phyloP scores from a whole-genome alignment of 2,329 filamentous ascomycete species.

The Fusarium sarcochroum region DNA sequence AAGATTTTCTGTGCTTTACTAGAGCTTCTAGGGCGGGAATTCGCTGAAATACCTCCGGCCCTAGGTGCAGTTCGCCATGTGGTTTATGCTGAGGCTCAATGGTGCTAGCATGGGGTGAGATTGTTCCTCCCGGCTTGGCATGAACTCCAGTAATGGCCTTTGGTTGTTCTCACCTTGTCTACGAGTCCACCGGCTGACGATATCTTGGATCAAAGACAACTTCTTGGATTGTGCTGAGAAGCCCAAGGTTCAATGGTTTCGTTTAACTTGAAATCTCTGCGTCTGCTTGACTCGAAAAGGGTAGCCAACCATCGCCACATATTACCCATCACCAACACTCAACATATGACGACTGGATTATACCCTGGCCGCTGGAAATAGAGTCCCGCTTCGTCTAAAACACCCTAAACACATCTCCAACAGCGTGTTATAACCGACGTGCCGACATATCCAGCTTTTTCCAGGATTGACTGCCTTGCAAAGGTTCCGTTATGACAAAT shows the following conservation, averaged over 20 bases:
- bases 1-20: conserved; percentile 15
- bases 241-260: conserved; percentile 1
- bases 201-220: neutral
- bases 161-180: neutral
- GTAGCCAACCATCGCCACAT: conserved; percentile 24
- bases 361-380: conserved; percentile 13
- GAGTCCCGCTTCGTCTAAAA: conserved; percentile 23
- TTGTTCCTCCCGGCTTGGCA: conserved; percentile 35
- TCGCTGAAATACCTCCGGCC: conserved; percentile 20
- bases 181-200: neutral
- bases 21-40: conserved; percentile 14
- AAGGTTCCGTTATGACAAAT: conserved; percentile 31
- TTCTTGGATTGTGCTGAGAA: neutral
- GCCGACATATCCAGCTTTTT: conserved; percentile 41
- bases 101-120: conserved; percentile 4
- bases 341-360: conserved; percentile 29
- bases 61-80: neutral
- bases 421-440: conserved; percentile 24
- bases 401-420: conserved; percentile 18
- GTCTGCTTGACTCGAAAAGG: conserved; percentile 18
- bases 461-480: conserved; percentile 15
- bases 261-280: conserved; percentile 21
- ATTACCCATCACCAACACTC: conserved; percentile 26
- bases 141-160: conserved; percentile 17
- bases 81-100: conserved; percentile 31